Conservation (phyloP, 2,329 filamentous ascomycete genomes). For the Myriosclerotinia scirpicola region DNA sequence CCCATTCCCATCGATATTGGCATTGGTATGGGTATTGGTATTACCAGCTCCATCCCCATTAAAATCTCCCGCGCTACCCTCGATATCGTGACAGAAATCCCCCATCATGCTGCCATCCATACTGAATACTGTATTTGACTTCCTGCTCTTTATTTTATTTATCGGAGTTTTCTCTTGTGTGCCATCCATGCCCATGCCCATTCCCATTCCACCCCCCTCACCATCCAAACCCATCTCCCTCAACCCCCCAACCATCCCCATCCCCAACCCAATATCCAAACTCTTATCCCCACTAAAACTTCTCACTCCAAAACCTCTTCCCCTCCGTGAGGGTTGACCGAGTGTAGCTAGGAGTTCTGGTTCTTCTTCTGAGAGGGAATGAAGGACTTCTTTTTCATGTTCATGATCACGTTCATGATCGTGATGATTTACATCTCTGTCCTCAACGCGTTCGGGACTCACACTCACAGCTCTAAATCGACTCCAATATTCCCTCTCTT, state of each 20-base stretch:
- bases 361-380: slow-evolving; percentile 10
- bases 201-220: neutral
- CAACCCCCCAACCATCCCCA: slow-evolving; percentile 1
- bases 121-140: neutral
- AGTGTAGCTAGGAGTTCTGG: neutral
- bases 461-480: neutral
- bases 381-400: neutral
- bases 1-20: too few species aligned
- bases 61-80: neutral
- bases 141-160: too few species aligned
- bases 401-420: neutral
- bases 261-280: slow-evolving; percentile 7
- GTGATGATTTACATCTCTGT: neutral
- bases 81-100: neutral
- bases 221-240: neutral
- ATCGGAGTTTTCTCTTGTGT: neutral
- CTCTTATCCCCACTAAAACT: slow-evolving; percentile 18
- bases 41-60: neutral
- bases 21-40: too few species aligned
- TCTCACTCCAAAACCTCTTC: slow-evolving; percentile 3
- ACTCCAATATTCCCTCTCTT: slow-evolving; percentile 8
- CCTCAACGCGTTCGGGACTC: neutral
- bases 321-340: neutral
- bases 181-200: neutral
- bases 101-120: slow-evolving; percentile 12